Evolutionary conservation across 1,284 basidiomycete species (phyloP).

Genomic region (Papiliotrema flavescens): DNA sequence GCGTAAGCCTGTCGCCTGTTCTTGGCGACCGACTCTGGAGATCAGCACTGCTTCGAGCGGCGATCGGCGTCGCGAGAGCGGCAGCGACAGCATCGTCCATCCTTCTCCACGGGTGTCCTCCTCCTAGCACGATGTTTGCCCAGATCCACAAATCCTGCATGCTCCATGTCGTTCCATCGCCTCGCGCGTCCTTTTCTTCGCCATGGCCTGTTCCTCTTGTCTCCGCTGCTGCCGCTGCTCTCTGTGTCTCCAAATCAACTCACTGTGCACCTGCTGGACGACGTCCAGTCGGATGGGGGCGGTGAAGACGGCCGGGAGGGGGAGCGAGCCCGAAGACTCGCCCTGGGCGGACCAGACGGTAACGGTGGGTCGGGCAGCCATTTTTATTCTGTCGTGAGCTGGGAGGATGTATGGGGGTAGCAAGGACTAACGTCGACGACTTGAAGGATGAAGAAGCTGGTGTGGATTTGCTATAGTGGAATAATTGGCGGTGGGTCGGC

Average conservation of each 20-base stretch:
- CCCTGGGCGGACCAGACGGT: conserved; percentile 71
- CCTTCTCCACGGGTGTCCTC: neutral
- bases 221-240: neutral
- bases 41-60: conserved; percentile 4
- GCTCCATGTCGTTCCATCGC: neutral
- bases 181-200: neutral
- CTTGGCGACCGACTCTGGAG: conserved; percentile 91
- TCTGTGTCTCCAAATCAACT: conserved; percentile 48
- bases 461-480: neutral
- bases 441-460: conserved; percentile 12
- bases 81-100: neutral
- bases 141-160: neutral
- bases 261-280: conserved; percentile 97
- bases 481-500: no score
- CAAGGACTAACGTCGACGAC: neutral
- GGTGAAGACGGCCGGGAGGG: conserved; percentile 94
- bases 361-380: conserved; percentile 88
- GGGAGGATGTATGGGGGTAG: neutral
- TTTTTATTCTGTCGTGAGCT: conserved; percentile 45
- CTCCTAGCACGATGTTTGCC: neutral
- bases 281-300: conserved; percentile 99
- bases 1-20: conserved; percentile 98
- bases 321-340: conserved; percentile 83
- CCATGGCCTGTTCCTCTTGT: neutral
- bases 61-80: neutral